phyloP scores from a whole-genome alignment of 495 filamentous ascomycete genomes.

The Xylaria scruposa region DNA sequence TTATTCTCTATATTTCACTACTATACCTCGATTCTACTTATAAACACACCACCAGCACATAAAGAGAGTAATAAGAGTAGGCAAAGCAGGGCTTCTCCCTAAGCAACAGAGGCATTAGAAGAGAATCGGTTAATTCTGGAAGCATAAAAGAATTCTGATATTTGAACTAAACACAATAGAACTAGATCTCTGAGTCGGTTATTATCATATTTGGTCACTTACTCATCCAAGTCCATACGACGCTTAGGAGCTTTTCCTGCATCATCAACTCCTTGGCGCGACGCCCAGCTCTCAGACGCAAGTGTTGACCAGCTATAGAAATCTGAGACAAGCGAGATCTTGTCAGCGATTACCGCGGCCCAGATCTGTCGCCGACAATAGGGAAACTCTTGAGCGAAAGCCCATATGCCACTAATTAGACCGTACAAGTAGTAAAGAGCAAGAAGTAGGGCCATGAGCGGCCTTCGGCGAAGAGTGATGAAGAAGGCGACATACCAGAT shows the following conservation, averaged over 20 bases:
- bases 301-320: constrained; percentile 1
- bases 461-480: not conserved
- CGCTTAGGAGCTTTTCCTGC: not conserved
- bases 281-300: not conserved
- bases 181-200: not conserved
- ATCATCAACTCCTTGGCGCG: not conserved
- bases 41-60: not conserved
- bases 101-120: not conserved
- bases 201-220: too few species aligned
- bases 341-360: not conserved
- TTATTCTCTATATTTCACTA: not conserved
- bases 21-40: not conserved
- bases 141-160: not conserved
- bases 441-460: not conserved
- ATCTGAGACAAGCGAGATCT: not conserved
- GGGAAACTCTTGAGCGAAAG: not conserved
- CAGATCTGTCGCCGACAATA: not conserved
- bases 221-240: constrained; percentile 3
- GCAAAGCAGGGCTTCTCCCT: not conserved
- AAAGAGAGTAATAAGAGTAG: not conserved
- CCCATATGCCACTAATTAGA: not conserved
- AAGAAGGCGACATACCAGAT: constrained; percentile 11
- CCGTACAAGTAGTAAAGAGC: constrained; percentile 9
- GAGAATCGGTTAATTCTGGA: not conserved
- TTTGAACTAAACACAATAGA: not conserved